These are phyloP conservation scores for Rauvolfia tetraphylla DNA, from an alignment of 257 asterid species.

Conservation along the genomic window DNA sequence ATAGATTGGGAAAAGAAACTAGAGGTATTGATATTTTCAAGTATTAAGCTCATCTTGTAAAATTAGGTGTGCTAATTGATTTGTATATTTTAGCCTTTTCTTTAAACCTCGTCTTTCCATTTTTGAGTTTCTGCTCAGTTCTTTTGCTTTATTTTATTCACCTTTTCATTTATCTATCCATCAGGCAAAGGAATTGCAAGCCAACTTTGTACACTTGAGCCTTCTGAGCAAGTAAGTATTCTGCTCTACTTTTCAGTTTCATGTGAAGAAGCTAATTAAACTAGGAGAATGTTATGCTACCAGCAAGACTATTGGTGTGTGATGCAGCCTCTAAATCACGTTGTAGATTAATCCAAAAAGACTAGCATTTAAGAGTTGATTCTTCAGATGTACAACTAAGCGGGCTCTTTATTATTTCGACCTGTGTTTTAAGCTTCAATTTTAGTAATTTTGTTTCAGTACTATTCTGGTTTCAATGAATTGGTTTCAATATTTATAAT, in stretches of 20 bases:
- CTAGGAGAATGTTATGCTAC: background rate
- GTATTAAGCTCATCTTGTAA: background rate
- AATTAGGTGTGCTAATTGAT: background rate
- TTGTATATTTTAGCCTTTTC: background rate
- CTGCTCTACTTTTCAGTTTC: constrained; percentile 18
- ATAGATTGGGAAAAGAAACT: constrained; percentile 88
- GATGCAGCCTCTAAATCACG: too few relatives aligned
- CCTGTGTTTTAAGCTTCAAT: background rate
- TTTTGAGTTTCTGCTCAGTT: constrained; percentile 1
- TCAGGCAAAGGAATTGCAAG: constrained; percentile 86
- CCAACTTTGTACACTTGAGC: constrained; percentile 72
- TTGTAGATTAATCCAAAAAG: too few relatives aligned
- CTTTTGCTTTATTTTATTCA: constrained; percentile 7
- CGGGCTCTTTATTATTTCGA: background rate
- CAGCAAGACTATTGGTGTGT: background rate
- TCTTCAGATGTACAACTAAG: too few relatives aligned
- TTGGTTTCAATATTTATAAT: too few relatives aligned
- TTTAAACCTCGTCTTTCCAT: background rate
- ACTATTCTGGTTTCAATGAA: too few relatives aligned
- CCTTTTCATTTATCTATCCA: constrained; percentile 13
- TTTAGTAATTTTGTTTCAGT: too few relatives aligned
- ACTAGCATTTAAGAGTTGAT: too few relatives aligned
- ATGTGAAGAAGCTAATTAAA: background rate
- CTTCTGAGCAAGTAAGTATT: constrained; percentile 79
- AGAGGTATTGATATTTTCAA: constrained; percentile 49